Evolutionary conservation across 768 basidiomycete genomes (phyloP).

Genomic region (Tulasnella sp.): DNA sequence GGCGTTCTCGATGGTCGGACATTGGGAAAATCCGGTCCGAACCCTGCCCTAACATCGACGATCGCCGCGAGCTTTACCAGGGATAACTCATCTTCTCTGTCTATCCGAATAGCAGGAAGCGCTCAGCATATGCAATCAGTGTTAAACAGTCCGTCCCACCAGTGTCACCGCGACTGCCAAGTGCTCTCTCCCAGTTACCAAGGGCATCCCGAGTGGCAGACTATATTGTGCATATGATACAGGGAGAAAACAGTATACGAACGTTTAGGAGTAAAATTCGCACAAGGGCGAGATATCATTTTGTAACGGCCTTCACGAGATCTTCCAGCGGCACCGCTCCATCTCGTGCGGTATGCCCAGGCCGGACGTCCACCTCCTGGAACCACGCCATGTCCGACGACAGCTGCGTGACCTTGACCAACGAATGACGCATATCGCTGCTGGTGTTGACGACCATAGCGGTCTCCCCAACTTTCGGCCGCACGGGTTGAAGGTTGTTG

Average conservation of each 20-base stretch:
- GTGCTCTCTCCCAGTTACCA: no score
- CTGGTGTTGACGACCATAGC: conserved; percentile 34
- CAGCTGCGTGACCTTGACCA: not conserved
- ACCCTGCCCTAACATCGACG: no score
- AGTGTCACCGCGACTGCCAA: no score
- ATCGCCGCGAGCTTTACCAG: no score
- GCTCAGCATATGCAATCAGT: no score
- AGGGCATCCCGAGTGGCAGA: not conserved
- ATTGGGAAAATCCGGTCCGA: no score
- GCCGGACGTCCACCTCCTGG: not conserved
- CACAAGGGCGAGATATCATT: not conserved
- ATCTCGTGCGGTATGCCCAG: not conserved
- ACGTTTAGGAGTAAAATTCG: not conserved
- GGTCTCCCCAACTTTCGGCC: conserved; percentile 34
- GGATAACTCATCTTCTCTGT: no score
- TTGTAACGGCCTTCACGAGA: not conserved
- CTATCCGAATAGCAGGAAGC: no score
- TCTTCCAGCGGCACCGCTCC: not conserved
- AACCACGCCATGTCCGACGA: not conserved
- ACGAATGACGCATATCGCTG: not conserved
- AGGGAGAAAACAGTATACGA: not conserved
- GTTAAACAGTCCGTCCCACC: no score
- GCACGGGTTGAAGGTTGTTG: conserved; percentile 33
- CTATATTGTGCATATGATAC: not conserved
- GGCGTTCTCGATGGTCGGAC: no score